These are phyloP conservation scores for Teratosphaeria nubilosa DNA, from an alignment of 2,329 filamentous ascomycete species.

Conservation along the genomic window DNA sequence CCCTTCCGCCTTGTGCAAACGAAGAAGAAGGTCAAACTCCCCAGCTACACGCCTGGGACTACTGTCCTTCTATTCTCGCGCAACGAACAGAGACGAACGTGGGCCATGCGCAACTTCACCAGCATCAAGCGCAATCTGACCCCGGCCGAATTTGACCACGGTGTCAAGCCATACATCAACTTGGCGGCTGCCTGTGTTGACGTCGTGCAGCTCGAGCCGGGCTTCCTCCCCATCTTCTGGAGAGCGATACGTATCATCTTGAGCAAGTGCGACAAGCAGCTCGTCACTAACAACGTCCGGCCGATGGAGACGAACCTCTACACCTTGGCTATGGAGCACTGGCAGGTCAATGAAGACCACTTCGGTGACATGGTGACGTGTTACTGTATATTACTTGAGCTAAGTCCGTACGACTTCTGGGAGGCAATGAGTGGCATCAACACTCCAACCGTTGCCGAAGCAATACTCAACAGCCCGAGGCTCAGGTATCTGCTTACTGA, in stretches of 20 bases:
- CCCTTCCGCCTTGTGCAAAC: slow-evolving; percentile 74
- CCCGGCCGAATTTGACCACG: slow-evolving; percentile 74
- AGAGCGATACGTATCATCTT: slow-evolving; percentile 64
- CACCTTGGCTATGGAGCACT: slow-evolving; percentile 51
- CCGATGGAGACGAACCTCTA: slow-evolving; percentile 64
- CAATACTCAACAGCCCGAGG: slow-evolving; percentile 64
- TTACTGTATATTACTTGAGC: slow-evolving; percentile 61
- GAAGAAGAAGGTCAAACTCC: slow-evolving; percentile 67
- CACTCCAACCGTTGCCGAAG: slow-evolving; percentile 70
- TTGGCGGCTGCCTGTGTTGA: slow-evolving; percentile 55
- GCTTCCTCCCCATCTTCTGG: slow-evolving; percentile 66
- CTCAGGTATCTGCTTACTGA: slow-evolving; percentile 52
- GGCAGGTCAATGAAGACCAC: slow-evolving; percentile 43
- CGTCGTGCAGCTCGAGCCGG: slow-evolving; percentile 40
- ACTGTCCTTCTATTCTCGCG: slow-evolving; percentile 73
- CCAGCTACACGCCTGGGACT: slow-evolving; percentile 69
- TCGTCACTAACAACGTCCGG: slow-evolving; percentile 69
- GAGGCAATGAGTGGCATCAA: slow-evolving; percentile 74
- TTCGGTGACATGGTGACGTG: slow-evolving; percentile 61
- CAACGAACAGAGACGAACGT: slow-evolving; percentile 52
- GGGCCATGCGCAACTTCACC: slow-evolving; percentile 61
- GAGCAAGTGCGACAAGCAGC: slow-evolving; percentile 58
- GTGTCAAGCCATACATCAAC: slow-evolving; percentile 63
- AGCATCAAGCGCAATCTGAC: slow-evolving; percentile 55
- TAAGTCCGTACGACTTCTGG: slow-evolving; percentile 76